Base-by-base conservation (phyloP, 208 protist species). In the Trypanosoma avium region DNA sequence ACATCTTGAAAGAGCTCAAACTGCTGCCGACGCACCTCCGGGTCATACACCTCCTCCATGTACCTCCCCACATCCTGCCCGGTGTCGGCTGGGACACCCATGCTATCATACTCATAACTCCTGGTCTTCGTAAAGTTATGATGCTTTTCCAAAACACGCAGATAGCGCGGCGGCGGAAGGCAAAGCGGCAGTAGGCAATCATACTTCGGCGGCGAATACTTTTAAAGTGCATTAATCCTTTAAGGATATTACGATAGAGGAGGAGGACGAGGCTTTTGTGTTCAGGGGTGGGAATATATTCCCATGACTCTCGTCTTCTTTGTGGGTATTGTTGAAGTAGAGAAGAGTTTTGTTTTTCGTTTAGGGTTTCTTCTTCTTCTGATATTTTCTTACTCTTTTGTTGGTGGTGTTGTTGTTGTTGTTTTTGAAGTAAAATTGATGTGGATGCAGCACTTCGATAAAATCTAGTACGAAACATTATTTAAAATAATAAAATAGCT, bases 31-130 rank as follows among this genome's bases (percentile, higher is more conserved):
- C 84, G 90, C 38, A 93, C 42, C 75, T 93, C 84, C 21, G 89
- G 89, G 65, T 95, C 89, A 67, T 95, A 95, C 32, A 91, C 81
- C 69, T 95, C 89, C 76, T 95, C 89, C 89, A 95, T 95, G 78
- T 95, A 95, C 30, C 84, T 92, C 76, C 87, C 84, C 70, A 95
- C 89, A 61, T 95, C 86, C 59, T 95, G 89, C 10, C 89, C 89
- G n/a, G 89, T 95, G 60, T 95, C 86, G 49, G 86, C 86, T 3
- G 89, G 89, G 53, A 95, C 67, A 26, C 75, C 73, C 89, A 95
- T 95, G 42, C 68, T 77, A 52, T 95, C 89, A 48, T 81, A 95
- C 81, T 95, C 86, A 59, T 93, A 95, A 30, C 66, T 77, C 47
- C 80, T 73, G 2, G 86, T 92, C 52, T 66, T 61, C 1, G 86